Conservation (phyloP, 73 alveolate genomes). For the Paramecium tetraurelia region DNA sequence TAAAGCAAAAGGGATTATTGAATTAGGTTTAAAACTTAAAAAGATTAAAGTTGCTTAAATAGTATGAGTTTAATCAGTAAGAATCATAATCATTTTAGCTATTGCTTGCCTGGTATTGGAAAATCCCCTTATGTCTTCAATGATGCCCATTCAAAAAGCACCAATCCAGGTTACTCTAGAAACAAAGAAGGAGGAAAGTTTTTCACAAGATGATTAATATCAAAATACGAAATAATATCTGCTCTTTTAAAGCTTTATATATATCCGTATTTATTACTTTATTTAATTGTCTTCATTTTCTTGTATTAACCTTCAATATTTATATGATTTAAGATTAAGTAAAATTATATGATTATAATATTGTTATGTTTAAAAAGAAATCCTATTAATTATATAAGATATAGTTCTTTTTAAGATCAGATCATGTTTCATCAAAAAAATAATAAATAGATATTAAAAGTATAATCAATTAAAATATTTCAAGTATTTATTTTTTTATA, state of each 20-base stretch:
- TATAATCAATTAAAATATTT: no score
- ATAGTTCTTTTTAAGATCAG: no score
- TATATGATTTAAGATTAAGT: no score
- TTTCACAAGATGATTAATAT: constrained; percentile 53
- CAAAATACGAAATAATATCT: neutral
- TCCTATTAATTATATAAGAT: no score
- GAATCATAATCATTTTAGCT: neutral
- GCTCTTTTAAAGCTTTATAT: neutral
- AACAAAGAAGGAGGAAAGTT: constrained; percentile 37
- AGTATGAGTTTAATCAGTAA: constrained; percentile 41
- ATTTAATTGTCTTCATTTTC: neutral
- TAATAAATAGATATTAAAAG: no score
- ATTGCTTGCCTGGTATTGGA: constrained; percentile 51
- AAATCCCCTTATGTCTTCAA: constrained; percentile 56
- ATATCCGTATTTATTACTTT: neutral
- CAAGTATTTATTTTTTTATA: no score
- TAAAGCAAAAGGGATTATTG: neutral
- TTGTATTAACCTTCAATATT: neutral
- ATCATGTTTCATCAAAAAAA: no score
- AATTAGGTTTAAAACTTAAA: constrained; percentile 9
- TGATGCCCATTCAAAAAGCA: constrained; percentile 52
- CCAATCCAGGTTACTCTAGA: constrained; percentile 57
- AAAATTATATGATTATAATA: neutral
- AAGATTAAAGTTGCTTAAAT: constrained; percentile 24
- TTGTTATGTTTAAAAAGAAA: neutral